Base-by-base conservation (phyloP, 768 basidiomycete genomes). In the Agrocybe pediades region DNA sequence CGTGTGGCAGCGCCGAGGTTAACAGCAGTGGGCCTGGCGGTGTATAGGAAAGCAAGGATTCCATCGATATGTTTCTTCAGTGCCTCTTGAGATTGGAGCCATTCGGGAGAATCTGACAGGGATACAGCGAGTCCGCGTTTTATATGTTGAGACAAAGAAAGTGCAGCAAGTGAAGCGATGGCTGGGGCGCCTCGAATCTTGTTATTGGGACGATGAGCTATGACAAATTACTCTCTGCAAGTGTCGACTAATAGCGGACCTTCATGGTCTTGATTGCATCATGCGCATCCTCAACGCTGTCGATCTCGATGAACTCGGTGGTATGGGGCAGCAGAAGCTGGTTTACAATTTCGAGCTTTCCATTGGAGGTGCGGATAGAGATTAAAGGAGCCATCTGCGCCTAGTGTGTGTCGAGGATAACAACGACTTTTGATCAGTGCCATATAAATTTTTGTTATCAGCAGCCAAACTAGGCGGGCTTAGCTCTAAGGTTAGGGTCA, bases 211-310 rank as follows among this genome's bases (percentile, higher is more conserved):
- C 42, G 30, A 51, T 57, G 44, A 56, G 55, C 55, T 50, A 54
- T 6, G 41, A 21, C 25, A 46, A 27, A 20, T 25, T 41, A 47
- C 33, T 36, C 30, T 40, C 20, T 42, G 36, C n/a, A 42, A 23
- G 43, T 19, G 27, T 21, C 16, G 25, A 26, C 20, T 24, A 54
- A 26, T 26, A 26, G 55, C 62, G 27, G 59, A 87, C 93, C 82
- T 94, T 95, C 95, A 98, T 98, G 15, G 87, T 79, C 73, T 92
- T 95, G 72, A 98, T 98, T 16, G 95, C 95, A 64, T 94, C 90
- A 71, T 91, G 89, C 0, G 95, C 95, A 25, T 93, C 84, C 47
- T 94, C 84, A 55, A 92, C 75, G 13, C 84, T 80, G n/a, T 82
- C 72, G 47, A 98, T 84, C 20, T 76, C 62, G 25, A 91, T 57